phyloP scores from a whole-genome alignment of 2,329 filamentous ascomycete species.

The Paracoccidioides lutzii region DNA sequence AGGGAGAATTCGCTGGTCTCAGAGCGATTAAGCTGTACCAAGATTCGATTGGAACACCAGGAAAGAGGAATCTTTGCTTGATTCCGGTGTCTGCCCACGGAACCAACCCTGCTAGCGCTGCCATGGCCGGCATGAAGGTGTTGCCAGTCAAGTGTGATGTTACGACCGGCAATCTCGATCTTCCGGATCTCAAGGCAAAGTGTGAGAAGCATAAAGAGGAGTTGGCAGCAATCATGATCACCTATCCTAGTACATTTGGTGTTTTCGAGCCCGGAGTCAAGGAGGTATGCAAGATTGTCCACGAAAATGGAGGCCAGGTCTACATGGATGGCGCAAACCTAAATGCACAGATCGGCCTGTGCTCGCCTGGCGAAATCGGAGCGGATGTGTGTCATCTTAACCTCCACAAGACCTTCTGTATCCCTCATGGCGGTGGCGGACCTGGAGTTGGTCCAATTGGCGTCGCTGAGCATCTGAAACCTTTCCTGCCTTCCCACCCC shows the following conservation, averaged over 20 bases:
- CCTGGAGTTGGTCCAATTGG: slow-evolving; percentile 90
- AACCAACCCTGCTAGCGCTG: slow-evolving; percentile 87
- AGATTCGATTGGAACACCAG: slow-evolving; percentile 48
- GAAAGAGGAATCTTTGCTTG: slow-evolving; percentile 73
- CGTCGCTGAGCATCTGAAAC: slow-evolving; percentile 66
- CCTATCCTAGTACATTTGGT: slow-evolving; percentile 88
- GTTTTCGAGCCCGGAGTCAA: slow-evolving; percentile 87
- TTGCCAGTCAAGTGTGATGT: slow-evolving; percentile 83
- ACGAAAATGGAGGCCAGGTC: slow-evolving; percentile 78
- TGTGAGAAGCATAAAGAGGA: slow-evolving; percentile 77
- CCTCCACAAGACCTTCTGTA: slow-evolving; percentile 97
- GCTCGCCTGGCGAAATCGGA: slow-evolving; percentile 86
- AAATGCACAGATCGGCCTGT: slow-evolving; percentile 94
- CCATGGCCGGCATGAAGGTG: slow-evolving; percentile 92
- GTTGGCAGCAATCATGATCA: slow-evolving; percentile 89
- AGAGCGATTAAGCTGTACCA: slow-evolving; percentile 78
- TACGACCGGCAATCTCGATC: slow-evolving; percentile 76
- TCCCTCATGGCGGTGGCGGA: slow-evolving; percentile 87
- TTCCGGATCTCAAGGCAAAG: slow-evolving; percentile 74
- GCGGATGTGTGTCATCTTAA: slow-evolving; percentile 96
- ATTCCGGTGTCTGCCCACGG: slow-evolving; percentile 93
- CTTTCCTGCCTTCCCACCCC: slow-evolving; percentile 63
- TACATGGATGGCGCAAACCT: slow-evolving; percentile 99
- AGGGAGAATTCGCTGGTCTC: slow-evolving; percentile 87
- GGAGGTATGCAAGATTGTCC: slow-evolving; percentile 72